phyloP scores from a whole-genome alignment of 148 eudicot species.

The Talinum fruticosum region DNA sequence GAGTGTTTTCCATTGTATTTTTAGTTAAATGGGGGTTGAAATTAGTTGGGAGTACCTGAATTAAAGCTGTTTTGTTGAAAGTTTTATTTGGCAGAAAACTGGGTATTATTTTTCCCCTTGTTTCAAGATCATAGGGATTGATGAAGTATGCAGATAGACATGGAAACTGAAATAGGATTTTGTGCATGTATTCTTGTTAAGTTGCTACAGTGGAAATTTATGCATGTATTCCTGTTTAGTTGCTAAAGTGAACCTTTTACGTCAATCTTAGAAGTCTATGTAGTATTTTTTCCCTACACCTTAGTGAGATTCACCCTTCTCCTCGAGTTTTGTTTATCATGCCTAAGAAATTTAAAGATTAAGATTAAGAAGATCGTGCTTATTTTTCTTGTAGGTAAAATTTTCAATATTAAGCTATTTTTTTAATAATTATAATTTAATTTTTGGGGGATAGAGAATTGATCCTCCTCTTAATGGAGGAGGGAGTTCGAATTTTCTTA shows the following conservation, averaged over 20 bases:
- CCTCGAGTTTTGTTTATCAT: too few species aligned
- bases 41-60: background rate
- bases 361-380: too few species aligned
- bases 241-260: background rate
- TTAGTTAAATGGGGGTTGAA: background rate
- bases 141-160: background rate
- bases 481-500: too few species aligned
- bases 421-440: too few species aligned
- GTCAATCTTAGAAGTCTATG: background rate
- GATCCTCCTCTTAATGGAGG: too few species aligned
- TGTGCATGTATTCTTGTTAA: background rate
- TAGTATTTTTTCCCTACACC: too few species aligned
- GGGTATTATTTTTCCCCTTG: background rate
- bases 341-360: too few species aligned
- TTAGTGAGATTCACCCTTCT: too few species aligned
- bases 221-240: background rate
- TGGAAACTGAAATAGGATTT: background rate
- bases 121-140: background rate
- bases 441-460: too few species aligned
- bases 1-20: conserved; percentile 20
- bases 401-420: too few species aligned
- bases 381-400: too few species aligned
- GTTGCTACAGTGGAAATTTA: too few species aligned
- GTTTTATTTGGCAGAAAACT: background rate
- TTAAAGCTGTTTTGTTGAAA: background rate